Evolutionary conservation across 1,284 basidiomycete species (phyloP), one percentile per base, ranked within the genome.

Genomic region (Cryptococcus jaspeensis): DNA sequence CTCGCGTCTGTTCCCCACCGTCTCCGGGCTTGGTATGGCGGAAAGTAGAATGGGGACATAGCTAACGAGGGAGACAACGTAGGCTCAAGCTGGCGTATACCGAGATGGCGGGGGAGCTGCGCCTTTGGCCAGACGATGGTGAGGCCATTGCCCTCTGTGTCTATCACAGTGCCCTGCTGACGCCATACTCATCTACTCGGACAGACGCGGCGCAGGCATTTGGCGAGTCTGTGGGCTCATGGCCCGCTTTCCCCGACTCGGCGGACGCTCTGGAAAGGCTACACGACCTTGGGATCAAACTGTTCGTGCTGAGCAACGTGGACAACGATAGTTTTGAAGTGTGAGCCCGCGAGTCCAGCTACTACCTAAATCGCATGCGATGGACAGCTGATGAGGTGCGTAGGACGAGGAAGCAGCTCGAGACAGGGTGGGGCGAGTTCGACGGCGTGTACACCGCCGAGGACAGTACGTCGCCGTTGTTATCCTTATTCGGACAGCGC

Each of bases 191-290:
- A 12, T 9, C 42, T 16, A 16, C 15, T 20, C 46, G 13, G 3
- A 37, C 43, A 66, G 70, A 59, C 18, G 63, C 58, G 5, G 66
- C 69, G 5, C 22, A 54, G 20, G 61, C 60, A 2, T 73, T 67
- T 50, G 71, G 63, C 7, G 35, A 58, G 15, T 62, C 58, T 15
- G 62, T 71, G 5, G 62, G 61, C 16, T 50, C 50, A 4, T 73
- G 71, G 71, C 70, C 70, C n/a, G 64, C 66, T 9, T 73, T 72
- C 56, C 58, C 63, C 9, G 71, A 73, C 52, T 66, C 67, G 8
- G 55, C 62, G 4, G 57, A 56, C 16, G 62, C 69, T 5, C 60
- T 73, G 2, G 55, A 47, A n/a, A 59, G 49, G 20, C 62, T 73
- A 3, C 52, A 64, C 28, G 53, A 59, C 20, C 15, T 62, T 41